Conservation (phyloP, 2,329 filamentous ascomycete species). For the Aspergillus fijiensis region DNA sequence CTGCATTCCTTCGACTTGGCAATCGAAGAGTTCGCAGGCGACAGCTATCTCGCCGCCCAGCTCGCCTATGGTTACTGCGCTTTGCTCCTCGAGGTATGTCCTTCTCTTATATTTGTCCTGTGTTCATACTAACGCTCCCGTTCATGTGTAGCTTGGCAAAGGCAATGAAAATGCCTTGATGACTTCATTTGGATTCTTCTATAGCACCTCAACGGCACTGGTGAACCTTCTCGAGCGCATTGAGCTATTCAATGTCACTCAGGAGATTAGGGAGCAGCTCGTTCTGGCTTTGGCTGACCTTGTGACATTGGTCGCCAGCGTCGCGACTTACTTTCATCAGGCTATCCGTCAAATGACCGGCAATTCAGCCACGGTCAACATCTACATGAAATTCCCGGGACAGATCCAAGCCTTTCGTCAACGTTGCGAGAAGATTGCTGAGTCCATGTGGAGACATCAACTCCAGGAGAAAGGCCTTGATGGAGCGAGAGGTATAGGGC, state of each 20-base stretch:
- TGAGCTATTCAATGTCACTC: conserved; percentile 47
- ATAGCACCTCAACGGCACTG: conserved; percentile 47
- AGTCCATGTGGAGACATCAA: conserved; percentile 44
- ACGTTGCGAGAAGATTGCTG: conserved; percentile 36
- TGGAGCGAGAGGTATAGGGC: conserved; percentile 27
- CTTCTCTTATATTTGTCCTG: background rate
- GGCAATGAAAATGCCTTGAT: conserved; percentile 51
- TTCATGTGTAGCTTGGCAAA: conserved; percentile 45
- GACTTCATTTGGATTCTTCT: conserved; percentile 54
- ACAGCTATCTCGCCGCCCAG: conserved; percentile 45
- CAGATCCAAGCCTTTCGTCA: conserved; percentile 38
- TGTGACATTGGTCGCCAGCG: conserved; percentile 29
- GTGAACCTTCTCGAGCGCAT: conserved; percentile 49
- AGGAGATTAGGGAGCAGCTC: conserved; percentile 51
- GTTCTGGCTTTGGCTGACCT: conserved; percentile 39
- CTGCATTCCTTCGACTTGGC: conserved; percentile 39
- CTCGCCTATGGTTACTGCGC: conserved; percentile 52
- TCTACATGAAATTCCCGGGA: conserved; percentile 39
- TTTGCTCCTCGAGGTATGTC: conserved; percentile 49
- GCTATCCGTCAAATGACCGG: conserved; percentile 22
- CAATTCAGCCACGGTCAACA: conserved; percentile 35
- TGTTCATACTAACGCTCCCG: background rate
- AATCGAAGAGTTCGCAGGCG: conserved; percentile 38
- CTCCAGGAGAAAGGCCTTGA: conserved; percentile 33
- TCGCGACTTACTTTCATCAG: conserved; percentile 41